Percentiles rank a stretch among this genome's conserved stretches.
Evolutionary conservation across 202 grass and related monocot genomes (phyloP).

Genomic region (Panicum hallii): DNA sequence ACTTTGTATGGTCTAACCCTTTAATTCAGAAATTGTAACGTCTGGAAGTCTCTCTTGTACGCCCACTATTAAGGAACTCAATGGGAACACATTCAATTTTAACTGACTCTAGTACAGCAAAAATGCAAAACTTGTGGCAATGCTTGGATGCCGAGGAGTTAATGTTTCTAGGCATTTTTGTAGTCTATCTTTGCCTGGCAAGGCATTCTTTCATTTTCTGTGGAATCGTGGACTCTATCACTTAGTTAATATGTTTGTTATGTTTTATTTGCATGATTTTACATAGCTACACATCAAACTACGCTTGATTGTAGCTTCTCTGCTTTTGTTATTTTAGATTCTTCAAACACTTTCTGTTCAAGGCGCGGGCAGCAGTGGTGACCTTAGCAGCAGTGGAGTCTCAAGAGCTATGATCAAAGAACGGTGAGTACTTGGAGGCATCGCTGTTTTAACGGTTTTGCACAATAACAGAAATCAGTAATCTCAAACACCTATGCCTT

Average conservation of each 20-base stretch:
- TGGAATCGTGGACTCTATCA: slow-evolving; percentile 36
- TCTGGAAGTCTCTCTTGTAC: slow-evolving; percentile 2
- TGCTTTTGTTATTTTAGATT: slow-evolving; percentile 64
- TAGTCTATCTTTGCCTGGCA: slow-evolving; percentile 7
- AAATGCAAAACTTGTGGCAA: slow-evolving; percentile 7
- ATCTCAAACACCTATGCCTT: slow-evolving; percentile 6
- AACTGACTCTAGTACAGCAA: neutral
- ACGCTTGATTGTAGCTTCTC: slow-evolving; percentile 2
- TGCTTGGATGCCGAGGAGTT: neutral
- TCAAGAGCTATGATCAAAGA: slow-evolving; percentile 87
- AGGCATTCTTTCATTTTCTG: slow-evolving; percentile 21
- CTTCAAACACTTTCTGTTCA: slow-evolving; percentile 89
- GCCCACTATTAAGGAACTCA: neutral
- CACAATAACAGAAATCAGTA: slow-evolving; percentile 9
- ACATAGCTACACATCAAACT: neutral
- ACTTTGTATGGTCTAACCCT: neutral
- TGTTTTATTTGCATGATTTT: neutral
- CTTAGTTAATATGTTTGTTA: neutral
- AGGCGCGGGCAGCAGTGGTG: slow-evolving; percentile 67
- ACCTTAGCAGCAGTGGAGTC: slow-evolving; percentile 78
- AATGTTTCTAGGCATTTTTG: neutral
- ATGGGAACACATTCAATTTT: slow-evolving; percentile 18
- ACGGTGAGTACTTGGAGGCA: slow-evolving; percentile 48
- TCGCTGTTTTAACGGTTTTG: slow-evolving; percentile 6
- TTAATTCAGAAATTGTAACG: neutral